These are phyloP conservation scores for Saturnispora silvae DNA, from an alignment of 805 yeast species.

Conservation along the genomic window DNA sequence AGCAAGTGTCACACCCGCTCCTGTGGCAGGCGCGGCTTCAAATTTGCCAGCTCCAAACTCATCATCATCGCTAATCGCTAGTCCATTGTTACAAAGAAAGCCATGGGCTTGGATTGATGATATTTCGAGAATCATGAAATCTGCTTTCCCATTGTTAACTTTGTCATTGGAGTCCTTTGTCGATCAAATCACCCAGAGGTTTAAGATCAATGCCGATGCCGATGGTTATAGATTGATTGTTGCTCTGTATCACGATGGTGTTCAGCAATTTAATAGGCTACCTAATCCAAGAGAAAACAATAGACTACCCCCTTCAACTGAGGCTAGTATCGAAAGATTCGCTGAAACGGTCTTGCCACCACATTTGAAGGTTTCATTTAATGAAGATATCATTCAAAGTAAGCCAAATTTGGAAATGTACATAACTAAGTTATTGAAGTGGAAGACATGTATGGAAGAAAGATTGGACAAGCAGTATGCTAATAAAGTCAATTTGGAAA, in stretches of 20 bases:
- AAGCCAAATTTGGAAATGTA: constrained; percentile 86
- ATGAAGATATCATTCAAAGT: constrained; percentile 75
- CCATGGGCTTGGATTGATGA: constrained; percentile 93
- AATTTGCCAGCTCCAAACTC: constrained; percentile 2
- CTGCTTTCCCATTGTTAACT: constrained; percentile 91
- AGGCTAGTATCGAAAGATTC: constrained; percentile 74
- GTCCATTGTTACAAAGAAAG: constrained; percentile 32
- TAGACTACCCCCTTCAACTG: constrained; percentile 82
- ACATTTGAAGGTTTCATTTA: constrained; percentile 81
- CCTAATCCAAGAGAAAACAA: constrained; percentile 85
- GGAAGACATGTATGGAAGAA: constrained; percentile 91
- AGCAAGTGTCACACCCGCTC: background rate
- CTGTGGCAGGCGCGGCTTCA: constrained; percentile 5
- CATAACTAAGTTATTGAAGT: constrained; percentile 68
- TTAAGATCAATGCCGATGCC: constrained; percentile 89
- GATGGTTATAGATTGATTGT: constrained; percentile 91
- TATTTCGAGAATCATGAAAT: constrained; percentile 87
- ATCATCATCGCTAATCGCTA: constrained; percentile 1
- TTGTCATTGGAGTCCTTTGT: constrained; percentile 88
- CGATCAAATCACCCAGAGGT: constrained; percentile 88
- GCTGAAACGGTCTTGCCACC: constrained; percentile 90
- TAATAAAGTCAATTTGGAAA: constrained; percentile 66
- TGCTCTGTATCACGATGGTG: constrained; percentile 87
- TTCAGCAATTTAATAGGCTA: constrained; percentile 77
- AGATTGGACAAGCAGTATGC: constrained; percentile 78